Base-by-base conservation (phyloP, 2,329 filamentous ascomycete species). In the Teratosphaeria viscida region DNA sequence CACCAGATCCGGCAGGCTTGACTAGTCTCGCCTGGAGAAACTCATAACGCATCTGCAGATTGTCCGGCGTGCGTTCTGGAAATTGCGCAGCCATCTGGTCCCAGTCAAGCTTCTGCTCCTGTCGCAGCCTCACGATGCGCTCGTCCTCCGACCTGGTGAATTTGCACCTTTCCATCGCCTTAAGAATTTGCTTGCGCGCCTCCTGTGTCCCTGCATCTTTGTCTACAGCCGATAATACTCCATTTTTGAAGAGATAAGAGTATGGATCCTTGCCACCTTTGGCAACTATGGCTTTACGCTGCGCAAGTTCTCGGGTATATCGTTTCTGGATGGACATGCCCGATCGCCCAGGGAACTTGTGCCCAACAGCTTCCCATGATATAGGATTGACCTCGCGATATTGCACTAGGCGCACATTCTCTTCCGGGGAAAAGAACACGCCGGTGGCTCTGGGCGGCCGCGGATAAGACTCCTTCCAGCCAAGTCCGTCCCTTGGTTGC, bases 41-140 rank as follows among this genome's bases (percentile, higher is more conserved):
- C 27, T 54, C 47, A 39, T 58, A 37, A 11, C 57, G 57, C 5
- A 23, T n/a, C 16, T 43, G 43, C 23, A 58, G 26, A 23, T 53
- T 19, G 16, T 54, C 35, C 8, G 34, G n/a, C 1, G 47, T 49
- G 12, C 57, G 57, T 26, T 47, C 57, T 19, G 47, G 57, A 10
- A 58, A 49, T 43, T 57, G 55, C 16, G 52, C 26, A 12, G 68
- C 69, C 8, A 77, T 73, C 1, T 72, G 61, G 2, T 61, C 54
- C 72, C 72, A 77, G 6, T 59, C 62, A 7, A 64, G 58, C n/a
- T 64, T 65, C 55, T 74, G 70, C 0, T 72, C 70, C 49, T 75
- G 74, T 52, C 72, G 75, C 11, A 77, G 52, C 23, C 73, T 73
- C 14, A 76, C 69, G 5, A 77, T 47, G 12, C 52, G 32, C 29